Evolutionary conservation across 2,329 filamentous ascomycete species (phyloP).

Genomic region (Diaporthe sp.): DNA sequence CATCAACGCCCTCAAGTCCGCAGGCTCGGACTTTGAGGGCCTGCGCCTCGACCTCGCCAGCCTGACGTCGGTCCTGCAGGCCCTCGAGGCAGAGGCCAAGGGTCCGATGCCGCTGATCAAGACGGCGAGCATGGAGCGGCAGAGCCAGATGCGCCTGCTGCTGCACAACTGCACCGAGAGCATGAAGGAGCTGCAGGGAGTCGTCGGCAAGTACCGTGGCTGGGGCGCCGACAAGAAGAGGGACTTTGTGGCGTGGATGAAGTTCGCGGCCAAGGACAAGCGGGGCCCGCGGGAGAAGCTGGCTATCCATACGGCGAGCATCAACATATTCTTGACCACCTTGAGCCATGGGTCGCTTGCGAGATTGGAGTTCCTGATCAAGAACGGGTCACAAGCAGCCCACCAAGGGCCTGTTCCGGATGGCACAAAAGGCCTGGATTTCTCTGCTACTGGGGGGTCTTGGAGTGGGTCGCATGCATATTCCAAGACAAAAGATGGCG

Average conservation of each 20-base stretch:
- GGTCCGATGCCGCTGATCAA: slow-evolving; percentile 22
- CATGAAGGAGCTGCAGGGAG: slow-evolving; percentile 23
- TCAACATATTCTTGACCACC: slow-evolving; percentile 19
- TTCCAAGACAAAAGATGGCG: background rate
- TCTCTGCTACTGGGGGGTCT: background rate
- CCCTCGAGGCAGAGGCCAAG: slow-evolving; percentile 24
- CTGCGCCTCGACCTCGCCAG: slow-evolving; percentile 26
- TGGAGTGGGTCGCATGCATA: background rate
- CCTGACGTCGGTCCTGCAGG: slow-evolving; percentile 17
- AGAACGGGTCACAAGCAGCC: slow-evolving; percentile 8
- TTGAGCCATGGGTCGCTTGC: slow-evolving; percentile 22
- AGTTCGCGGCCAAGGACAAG: slow-evolving; percentile 25
- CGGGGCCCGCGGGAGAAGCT: slow-evolving; percentile 21
- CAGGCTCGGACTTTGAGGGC: slow-evolving; percentile 15
- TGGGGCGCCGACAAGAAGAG: slow-evolving; percentile 22
- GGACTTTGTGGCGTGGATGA: slow-evolving; percentile 32
- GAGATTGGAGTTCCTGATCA: slow-evolving; percentile 20
- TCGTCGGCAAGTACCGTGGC: background rate
- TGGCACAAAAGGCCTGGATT: background rate
- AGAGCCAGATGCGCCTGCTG: slow-evolving; percentile 15
- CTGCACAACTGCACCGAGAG: slow-evolving; percentile 20
- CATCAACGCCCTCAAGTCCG: slow-evolving; percentile 21
- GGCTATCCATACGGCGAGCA: slow-evolving; percentile 12
- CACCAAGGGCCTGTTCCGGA: background rate
- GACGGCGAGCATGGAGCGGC: slow-evolving; percentile 21